These are phyloP conservation scores for Oryza officinalis DNA, from an alignment of 176 grass and related monocot species.

Conservation along the genomic window DNA sequence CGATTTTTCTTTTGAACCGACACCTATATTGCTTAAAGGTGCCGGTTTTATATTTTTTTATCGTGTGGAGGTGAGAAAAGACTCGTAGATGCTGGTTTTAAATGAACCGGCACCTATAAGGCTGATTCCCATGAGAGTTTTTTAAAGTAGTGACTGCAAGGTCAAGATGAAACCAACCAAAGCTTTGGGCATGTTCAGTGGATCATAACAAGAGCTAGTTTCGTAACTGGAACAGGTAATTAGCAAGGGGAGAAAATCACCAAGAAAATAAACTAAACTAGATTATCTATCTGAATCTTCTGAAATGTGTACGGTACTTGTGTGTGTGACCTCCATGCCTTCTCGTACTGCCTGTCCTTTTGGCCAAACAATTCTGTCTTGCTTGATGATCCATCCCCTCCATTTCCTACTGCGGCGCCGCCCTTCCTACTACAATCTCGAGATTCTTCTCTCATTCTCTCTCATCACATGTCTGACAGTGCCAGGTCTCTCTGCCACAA, in stretches of 20 bases:
- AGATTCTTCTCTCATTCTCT: background rate
- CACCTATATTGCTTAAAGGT: too few relatives aligned
- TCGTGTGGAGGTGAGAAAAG: too few relatives aligned
- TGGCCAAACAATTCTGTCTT: background rate
- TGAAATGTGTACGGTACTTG: background rate
- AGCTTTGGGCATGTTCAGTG: too few relatives aligned
- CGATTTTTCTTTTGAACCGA: too few relatives aligned
- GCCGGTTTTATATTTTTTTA: too few relatives aligned
- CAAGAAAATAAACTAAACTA: background rate
- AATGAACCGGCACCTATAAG: too few relatives aligned
- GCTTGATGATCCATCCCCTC: background rate
- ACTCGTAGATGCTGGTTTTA: too few relatives aligned
- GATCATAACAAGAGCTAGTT: too few relatives aligned
- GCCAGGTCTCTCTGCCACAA: conserved; percentile 1
- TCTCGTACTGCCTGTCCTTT: conserved; percentile 22
- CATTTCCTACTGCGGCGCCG: conserved; percentile 26
- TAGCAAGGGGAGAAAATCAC: background rate
- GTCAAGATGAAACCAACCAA: too few relatives aligned
- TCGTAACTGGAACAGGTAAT: background rate
- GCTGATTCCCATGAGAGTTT: too few relatives aligned
- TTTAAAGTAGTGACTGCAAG: too few relatives aligned
- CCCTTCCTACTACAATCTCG: conserved; percentile 11
- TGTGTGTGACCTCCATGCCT: background rate
- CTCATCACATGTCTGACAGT: background rate
- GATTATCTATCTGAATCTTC: background rate